Percentiles rank a stretch among this genome's conserved stretches.
phyloP scores from a whole-genome alignment of 2,329 filamentous ascomycete genomes.

The Botrytis tulipae region DNA sequence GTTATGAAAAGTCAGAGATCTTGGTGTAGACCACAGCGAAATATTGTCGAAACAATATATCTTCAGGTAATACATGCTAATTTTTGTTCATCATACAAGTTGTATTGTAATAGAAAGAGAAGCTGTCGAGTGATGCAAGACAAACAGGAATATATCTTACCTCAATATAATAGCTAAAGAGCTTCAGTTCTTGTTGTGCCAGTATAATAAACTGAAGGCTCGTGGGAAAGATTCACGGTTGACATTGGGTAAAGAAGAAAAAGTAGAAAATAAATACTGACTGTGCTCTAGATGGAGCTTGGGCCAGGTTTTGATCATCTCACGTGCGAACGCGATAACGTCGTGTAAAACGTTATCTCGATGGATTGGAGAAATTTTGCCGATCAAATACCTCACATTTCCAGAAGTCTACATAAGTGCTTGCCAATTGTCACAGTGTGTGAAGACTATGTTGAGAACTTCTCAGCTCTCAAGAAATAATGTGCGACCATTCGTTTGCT shows the following conservation, averaged over 20 bases:
- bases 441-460: slow-evolving; percentile 31
- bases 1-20: slow-evolving; percentile 57
- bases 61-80: slow-evolving; percentile 47
- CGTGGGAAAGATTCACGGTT: neutral
- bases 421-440: neutral
- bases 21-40: slow-evolving; percentile 60
- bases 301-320: neutral
- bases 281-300: neutral
- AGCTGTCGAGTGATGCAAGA: neutral
- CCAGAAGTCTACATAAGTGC: slow-evolving; percentile 9
- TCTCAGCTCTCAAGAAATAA: slow-evolving; percentile 21
- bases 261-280: neutral
- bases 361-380: slow-evolving; percentile 8
- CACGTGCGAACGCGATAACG: slow-evolving; percentile 12
- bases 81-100: slow-evolving; percentile 39
- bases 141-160: slow-evolving; percentile 24
- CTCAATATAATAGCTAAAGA: neutral
- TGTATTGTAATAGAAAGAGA: neutral
- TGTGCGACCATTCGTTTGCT: slow-evolving; percentile 30
- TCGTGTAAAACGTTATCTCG: slow-evolving; percentile 1
- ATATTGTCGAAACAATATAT: slow-evolving; percentile 48
- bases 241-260: neutral
- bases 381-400: neutral
- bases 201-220: neutral
- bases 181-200: neutral